Conservation (phyloP, 495 filamentous ascomycete species). For the Penicillium odoratum region DNA sequence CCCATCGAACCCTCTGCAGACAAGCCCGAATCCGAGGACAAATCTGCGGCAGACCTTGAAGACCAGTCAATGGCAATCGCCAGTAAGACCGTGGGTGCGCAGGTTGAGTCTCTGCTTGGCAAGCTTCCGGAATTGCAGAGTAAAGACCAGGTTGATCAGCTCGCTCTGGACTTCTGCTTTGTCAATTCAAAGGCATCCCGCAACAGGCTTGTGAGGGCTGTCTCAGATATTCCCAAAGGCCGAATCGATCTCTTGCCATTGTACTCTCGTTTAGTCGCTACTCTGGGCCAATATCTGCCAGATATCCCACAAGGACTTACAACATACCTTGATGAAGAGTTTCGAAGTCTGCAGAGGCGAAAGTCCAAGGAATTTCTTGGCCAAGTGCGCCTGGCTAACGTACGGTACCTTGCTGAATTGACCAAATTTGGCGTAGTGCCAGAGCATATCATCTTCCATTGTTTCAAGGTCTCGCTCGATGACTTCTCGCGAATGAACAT, state of each 20-base stretch:
- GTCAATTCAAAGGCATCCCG: slow-evolving; percentile 97
- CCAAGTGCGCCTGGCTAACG: slow-evolving; percentile 90
- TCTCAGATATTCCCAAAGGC: slow-evolving; percentile 92
- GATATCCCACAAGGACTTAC: slow-evolving; percentile 92
- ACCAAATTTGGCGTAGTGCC: slow-evolving; percentile 98
- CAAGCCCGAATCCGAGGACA: slow-evolving; percentile 48
- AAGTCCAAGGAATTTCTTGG: slow-evolving; percentile 97
- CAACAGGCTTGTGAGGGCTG: slow-evolving; percentile 87
- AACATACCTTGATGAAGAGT: slow-evolving; percentile 93
- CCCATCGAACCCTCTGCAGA: slow-evolving; percentile 27
- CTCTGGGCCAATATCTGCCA: slow-evolving; percentile 88
- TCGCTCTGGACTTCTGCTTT: slow-evolving; percentile 95
- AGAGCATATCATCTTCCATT: slow-evolving; percentile 98
- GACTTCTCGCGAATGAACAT: slow-evolving; percentile 99
- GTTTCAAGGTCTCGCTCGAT: slow-evolving; percentile 93
- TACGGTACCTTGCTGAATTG: slow-evolving; percentile 93
- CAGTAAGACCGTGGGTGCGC: slow-evolving; percentile 96
- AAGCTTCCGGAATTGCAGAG: slow-evolving; percentile 86
- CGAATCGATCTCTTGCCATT: slow-evolving; percentile 88
- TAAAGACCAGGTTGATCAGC: slow-evolving; percentile 88
- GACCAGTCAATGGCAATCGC: slow-evolving; percentile 91
- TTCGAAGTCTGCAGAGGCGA: slow-evolving; percentile 93
- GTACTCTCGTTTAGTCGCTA: slow-evolving; percentile 90
- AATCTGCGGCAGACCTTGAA: slow-evolving; percentile 59
- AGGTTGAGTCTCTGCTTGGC: slow-evolving; percentile 88